phyloP scores from a whole-genome alignment of 148 eudicot genomes.

The Suaeda aralocaspica region DNA sequence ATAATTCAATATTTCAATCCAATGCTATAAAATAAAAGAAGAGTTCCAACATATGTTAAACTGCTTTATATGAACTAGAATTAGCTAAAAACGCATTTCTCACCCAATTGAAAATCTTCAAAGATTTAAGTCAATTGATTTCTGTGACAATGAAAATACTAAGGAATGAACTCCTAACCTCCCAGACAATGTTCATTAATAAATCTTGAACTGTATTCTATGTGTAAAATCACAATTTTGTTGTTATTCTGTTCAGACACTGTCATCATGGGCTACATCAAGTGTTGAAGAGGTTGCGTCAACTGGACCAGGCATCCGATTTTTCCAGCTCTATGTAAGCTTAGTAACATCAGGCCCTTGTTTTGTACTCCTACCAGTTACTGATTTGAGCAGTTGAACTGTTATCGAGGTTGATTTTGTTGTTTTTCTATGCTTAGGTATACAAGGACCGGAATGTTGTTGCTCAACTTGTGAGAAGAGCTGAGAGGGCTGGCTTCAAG shows the following conservation, averaged over 20 bases:
- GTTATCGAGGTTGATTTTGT: not conserved
- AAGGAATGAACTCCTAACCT: no score
- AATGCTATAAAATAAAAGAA: no score
- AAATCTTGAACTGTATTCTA: not conserved
- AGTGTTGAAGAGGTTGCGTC: slow-evolving; percentile 99
- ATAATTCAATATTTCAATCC: no score
- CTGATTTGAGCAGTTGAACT: not conserved
- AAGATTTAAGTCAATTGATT: not conserved
- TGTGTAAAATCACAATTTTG: not conserved
- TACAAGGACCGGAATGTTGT: slow-evolving; percentile 95
- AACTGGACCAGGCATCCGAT: slow-evolving; percentile 96
- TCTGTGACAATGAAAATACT: not conserved
- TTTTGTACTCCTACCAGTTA: not conserved
- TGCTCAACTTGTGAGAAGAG: slow-evolving; percentile 95
- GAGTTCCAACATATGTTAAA: no score
- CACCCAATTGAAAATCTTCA: not conserved
- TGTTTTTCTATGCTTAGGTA: slow-evolving; percentile 47
- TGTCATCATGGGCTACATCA: slow-evolving; percentile 97
- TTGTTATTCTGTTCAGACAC: slow-evolving; percentile 43
- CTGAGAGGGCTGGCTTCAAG: slow-evolving; percentile 96
- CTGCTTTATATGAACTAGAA: not conserved
- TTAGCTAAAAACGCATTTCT: slow-evolving; percentile 1
- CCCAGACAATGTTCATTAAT: not conserved
- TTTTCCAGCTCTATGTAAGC: slow-evolving; percentile 98
- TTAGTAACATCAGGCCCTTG: not conserved